A percentile compares a stretch with the other conserved stretches of the same genome.
Evolutionary conservation across 2,329 filamentous ascomycete species (phyloP).

Genomic region (Fusarium metavorans): DNA sequence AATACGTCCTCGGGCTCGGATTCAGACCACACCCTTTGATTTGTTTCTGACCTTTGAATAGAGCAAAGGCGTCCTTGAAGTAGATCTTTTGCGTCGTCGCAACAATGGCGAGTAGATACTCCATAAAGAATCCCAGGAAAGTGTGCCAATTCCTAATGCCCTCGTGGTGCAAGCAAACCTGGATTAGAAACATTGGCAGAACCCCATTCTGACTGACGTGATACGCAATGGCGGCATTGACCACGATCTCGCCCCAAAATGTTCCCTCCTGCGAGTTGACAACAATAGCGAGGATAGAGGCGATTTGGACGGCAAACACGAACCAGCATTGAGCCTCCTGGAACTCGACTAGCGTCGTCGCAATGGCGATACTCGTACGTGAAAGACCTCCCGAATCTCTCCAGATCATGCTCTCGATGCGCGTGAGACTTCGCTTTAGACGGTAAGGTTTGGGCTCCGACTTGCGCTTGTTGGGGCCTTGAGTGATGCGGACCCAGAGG

Average conservation of each 20-base stretch:
- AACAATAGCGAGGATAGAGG: slow-evolving; percentile 55
- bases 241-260: slow-evolving; percentile 55
- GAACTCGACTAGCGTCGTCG: slow-evolving; percentile 55
- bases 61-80: slow-evolving; percentile 49
- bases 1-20: slow-evolving; percentile 54
- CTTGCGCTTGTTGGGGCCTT: slow-evolving; percentile 41
- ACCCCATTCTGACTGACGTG: slow-evolving; percentile 54
- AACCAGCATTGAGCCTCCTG: slow-evolving; percentile 56
- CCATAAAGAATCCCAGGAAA: slow-evolving; percentile 54
- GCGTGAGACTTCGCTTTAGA: slow-evolving; percentile 48
- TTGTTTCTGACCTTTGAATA: slow-evolving; percentile 49
- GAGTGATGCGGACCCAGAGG: slow-evolving; percentile 49
- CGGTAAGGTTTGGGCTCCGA: slow-evolving; percentile 34
- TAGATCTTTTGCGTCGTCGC: slow-evolving; percentile 52
- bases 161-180: slow-evolving; percentile 54
- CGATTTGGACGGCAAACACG: slow-evolving; percentile 55
- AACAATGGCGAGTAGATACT: slow-evolving; percentile 54
- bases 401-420: slow-evolving; percentile 54
- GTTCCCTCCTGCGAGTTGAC: slow-evolving; percentile 55
- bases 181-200: slow-evolving; percentile 53
- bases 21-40: slow-evolving; percentile 51
- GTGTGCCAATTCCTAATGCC: slow-evolving; percentile 57
- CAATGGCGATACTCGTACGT: slow-evolving; percentile 54
- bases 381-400: slow-evolving; percentile 51
- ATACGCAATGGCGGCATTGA: slow-evolving; percentile 53